Conservation (phyloP, 768 basidiomycete species). For the Megacollybia marginata region DNA sequence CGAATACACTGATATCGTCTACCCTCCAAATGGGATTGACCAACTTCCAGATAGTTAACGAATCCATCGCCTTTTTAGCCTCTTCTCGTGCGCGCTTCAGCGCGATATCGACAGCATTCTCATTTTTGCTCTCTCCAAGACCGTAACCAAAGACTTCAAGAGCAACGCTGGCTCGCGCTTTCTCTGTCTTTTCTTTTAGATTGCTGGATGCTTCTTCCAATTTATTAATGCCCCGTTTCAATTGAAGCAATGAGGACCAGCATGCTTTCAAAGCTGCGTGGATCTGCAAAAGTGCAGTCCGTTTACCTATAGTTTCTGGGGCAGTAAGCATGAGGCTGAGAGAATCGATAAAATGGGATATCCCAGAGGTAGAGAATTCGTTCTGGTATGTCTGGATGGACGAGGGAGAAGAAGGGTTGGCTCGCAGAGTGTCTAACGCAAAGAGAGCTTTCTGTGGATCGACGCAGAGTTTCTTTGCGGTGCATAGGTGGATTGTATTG, state of each 20-base stretch:
- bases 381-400: constrained; percentile 62
- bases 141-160: constrained; percentile 28
- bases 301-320: constrained; percentile 10
- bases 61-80: constrained; percentile 31
- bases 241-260: constrained; percentile 19
- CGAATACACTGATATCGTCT: constrained; percentile 36
- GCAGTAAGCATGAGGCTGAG: constrained; percentile 23
- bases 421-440: constrained; percentile 42
- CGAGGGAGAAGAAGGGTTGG: constrained; percentile 34
- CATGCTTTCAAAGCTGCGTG: constrained; percentile 32
- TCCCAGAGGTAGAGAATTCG: constrained; percentile 49
- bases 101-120: constrained; percentile 24
- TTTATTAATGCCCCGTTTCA: constrained; percentile 26
- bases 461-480: constrained; percentile 16
- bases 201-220: constrained; percentile 26
- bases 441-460: constrained; percentile 54
- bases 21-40: constrained; percentile 23
- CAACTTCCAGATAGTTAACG: constrained; percentile 40
- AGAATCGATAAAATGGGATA: constrained; percentile 39
- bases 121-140: constrained; percentile 11
- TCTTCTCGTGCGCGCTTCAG: constrained; percentile 28
- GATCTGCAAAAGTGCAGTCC: constrained; percentile 30
- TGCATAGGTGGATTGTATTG: no score
- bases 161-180: constrained; percentile 26
- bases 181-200: constrained; percentile 31